Percentiles rank a stretch among this genome's conserved stretches.
These are phyloP conservation scores for Dacryopinax spathularia DNA, from an alignment of 768 basidiomycete species.

Conservation along the genomic window DNA sequence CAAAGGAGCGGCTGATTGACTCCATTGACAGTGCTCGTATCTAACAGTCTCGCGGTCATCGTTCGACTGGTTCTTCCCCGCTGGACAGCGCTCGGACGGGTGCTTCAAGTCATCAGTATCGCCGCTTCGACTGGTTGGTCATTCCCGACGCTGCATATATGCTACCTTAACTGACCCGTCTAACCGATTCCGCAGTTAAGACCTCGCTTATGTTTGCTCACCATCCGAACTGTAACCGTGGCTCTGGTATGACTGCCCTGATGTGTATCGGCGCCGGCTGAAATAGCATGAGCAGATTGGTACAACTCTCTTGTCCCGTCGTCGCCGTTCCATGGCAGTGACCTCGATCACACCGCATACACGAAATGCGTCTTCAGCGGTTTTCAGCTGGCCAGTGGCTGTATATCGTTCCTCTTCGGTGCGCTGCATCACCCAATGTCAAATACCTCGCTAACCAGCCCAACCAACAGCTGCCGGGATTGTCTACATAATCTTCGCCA, in stretches of 20 bases:
- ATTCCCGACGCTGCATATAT: background rate
- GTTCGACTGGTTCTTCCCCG: background rate
- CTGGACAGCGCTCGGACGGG: background rate
- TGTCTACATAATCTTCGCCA: too few relatives aligned
- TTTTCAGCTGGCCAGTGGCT: background rate
- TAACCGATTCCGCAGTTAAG: background rate
- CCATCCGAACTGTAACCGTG: background rate
- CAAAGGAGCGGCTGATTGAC: background rate
- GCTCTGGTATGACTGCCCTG: background rate
- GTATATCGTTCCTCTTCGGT: too few relatives aligned
- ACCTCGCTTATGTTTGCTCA: background rate
- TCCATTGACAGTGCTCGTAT: background rate
- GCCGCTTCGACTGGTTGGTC: background rate
- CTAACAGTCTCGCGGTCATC: background rate
- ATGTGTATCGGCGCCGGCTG: background rate
- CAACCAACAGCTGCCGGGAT: too few relatives aligned
- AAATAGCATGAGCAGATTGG: background rate
- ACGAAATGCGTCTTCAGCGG: background rate
- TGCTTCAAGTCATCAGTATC: background rate
- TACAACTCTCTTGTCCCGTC: background rate
- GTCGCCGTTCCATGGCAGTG: background rate
- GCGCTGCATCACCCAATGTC: too few relatives aligned
- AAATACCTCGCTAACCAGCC: too few relatives aligned
- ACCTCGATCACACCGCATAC: background rate
- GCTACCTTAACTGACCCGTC: background rate